Evolutionary conservation across 2,329 filamentous ascomycete genomes (phyloP).

Genomic region (Calonectria pteridis): DNA sequence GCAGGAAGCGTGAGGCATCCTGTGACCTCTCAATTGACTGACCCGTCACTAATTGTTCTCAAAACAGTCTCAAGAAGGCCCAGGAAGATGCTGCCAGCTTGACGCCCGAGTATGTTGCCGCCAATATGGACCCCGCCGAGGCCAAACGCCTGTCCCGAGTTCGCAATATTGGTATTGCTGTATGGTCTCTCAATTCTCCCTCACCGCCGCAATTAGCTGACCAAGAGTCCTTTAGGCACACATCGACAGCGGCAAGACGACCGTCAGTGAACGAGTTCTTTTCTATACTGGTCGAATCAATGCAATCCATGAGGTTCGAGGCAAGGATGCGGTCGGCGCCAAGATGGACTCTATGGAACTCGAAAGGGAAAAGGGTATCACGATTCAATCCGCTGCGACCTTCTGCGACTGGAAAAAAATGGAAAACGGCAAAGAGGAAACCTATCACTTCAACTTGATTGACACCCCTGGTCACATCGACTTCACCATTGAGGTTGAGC

Average conservation of each 20-base stretch:
- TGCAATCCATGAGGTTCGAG: conserved; percentile 95
- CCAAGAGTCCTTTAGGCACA: conserved; percentile 73
- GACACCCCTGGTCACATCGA: conserved; percentile 99
- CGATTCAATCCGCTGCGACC: conserved; percentile 97
- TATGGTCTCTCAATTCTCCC: conserved; percentile 54
- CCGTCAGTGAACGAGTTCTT: conserved; percentile 93
- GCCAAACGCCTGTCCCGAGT: conserved; percentile 82
- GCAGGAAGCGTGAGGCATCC: conserved; percentile 55
- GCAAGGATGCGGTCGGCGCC: conserved; percentile 93
- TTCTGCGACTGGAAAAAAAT: conserved; percentile 97
- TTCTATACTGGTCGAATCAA: conserved; percentile 99
- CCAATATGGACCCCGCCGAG: conserved; percentile 86
- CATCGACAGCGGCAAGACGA: conserved; percentile 99
- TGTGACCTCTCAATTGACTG: neutral
- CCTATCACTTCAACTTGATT: conserved; percentile 98
- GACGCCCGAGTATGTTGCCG: conserved; percentile 73
- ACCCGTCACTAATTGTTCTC: conserved; percentile 30
- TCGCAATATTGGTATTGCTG: conserved; percentile 97
- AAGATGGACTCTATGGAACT: conserved; percentile 99
- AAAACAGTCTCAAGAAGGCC: conserved; percentile 61
- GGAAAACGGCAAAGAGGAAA: conserved; percentile 85
- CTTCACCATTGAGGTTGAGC: conserved; percentile 98
- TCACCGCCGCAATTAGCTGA: conserved; percentile 30
- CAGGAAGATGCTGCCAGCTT: conserved; percentile 65
- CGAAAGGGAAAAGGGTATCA: conserved; percentile 98